Conservation (phyloP, 371 early-diverging fungal genomes). For the Fennellomyces sp. region DNA sequence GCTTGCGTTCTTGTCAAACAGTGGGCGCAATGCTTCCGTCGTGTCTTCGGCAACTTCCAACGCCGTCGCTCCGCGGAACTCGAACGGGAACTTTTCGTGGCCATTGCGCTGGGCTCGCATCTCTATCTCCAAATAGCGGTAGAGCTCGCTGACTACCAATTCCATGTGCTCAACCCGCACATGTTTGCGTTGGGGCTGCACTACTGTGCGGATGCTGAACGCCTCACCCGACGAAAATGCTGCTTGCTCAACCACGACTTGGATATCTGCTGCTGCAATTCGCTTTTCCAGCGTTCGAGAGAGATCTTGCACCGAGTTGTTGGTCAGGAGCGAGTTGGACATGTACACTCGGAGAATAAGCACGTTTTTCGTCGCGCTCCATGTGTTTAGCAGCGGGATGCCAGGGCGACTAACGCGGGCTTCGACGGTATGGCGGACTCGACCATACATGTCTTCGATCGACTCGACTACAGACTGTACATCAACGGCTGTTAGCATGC, state of each 20-base stretch:
- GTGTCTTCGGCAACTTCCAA: conserved; percentile 1
- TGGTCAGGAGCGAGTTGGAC: conserved; percentile 43
- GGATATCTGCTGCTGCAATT: conserved; percentile 32
- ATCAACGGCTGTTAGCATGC: too few species aligned
- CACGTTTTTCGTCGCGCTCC: conserved; percentile 30
- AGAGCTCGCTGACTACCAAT: conserved; percentile 28
- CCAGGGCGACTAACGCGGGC: conserved; percentile 42
- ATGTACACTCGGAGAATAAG: conserved; percentile 40
- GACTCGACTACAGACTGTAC: conserved; percentile 39
- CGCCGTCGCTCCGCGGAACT: conserved; percentile 1
- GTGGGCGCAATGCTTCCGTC: conserved; percentile 21
- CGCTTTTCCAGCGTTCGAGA: conserved; percentile 44
- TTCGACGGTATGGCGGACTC: conserved; percentile 40
- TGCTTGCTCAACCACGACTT: conserved; percentile 42
- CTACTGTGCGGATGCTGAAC: conserved; percentile 35
- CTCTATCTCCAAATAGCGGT: conserved; percentile 34
- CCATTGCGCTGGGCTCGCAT: conserved; percentile 38
- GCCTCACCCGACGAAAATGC: conserved; percentile 47
- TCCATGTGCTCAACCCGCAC: conserved; percentile 37
- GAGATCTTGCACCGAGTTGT: conserved; percentile 38
- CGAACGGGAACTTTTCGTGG: conserved; percentile 18
- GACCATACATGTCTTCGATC: conserved; percentile 46
- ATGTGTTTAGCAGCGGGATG: conserved; percentile 30
- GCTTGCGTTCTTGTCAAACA: conserved; percentile 23
- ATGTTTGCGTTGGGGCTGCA: conserved; percentile 43